Evolutionary conservation across 768 basidiomycete species (phyloP), one percentile per base, ranked within the genome.

Genomic region (Rubroboletus satanas): DNA sequence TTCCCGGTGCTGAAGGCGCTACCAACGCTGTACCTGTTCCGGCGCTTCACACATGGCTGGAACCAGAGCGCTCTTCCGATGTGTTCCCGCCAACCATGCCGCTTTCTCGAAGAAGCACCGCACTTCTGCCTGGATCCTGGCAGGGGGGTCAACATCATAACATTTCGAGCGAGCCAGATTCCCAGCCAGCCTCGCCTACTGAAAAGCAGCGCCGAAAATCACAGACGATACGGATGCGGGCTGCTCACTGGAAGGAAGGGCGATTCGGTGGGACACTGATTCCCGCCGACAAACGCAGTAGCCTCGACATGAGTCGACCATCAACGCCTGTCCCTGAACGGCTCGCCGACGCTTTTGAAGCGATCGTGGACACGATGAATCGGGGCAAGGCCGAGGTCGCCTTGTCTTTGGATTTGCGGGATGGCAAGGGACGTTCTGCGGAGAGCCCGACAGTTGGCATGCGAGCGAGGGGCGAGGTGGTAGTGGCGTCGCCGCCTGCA

Each of bases 231-330:
- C 79, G 79, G 21, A 75, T 79, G 63, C 79, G 85, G 37, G 86
- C 85, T 41, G 71, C 71, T 45, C 79, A 77, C 28, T 87, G 82
- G 84, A 77, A 76, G 36, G 80, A 82, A 60, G 79, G 79, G 23
- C 76, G 84, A 45, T 81, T 84, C 54, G 68, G 69, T 36, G 72
- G 73, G 53, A 71, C 70, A 1, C 64, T 73, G 7, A 59, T 73
- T 21, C 62, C 61, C 4, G 26, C 49, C 17, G 64, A 62, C 17
- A 55, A 51, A 10, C 47, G 39, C 33, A 51, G n/a, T 37, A 57
- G 60, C 49, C 33, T 49, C 46, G 63, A 65, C 39, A 55, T 54
- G n/a, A 51, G 51, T 63, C 55, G 59, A 21, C 69, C 70, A 7
- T 64, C 67, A 31, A 71, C 65, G 17, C 72, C 74, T 8, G 61